Base-by-base conservation (phyloP, 2,329 filamentous ascomycete genomes). In the Fusarium setosum region DNA sequence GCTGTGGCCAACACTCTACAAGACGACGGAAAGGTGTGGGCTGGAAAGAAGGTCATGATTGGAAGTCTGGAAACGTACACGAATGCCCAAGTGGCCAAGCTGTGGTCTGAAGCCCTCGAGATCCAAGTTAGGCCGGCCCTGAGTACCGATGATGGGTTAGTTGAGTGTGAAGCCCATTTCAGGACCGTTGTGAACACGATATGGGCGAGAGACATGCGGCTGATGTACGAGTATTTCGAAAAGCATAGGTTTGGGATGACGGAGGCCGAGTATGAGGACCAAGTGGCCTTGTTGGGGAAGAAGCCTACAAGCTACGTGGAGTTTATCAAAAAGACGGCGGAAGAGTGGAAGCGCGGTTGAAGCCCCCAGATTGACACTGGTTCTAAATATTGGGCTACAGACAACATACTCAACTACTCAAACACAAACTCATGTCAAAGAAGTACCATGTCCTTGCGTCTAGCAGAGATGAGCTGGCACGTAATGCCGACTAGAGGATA, bases 201-300 rank as follows among this genome's bases (percentile, higher is more conserved):
- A 15, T 64, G 38, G 49, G 61, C 38, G 9, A 52, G 61, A 9
- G 61, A 61, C 20, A 41, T 58, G 34, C 61, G 49, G 15, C 35
- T 64, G 31, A 61, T 64, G 61, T 61, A 58, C 20, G 58, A 61
- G 18, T 58, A 8, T 6, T 61, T 64, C 21, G 61, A 61, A 4
- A 17, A 6, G 4, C 18, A 58, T 3, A 49, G 58, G 1, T 64
- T 61, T 35, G 44, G 38, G 5, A 64, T 64, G 53, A 48, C 37
- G 5, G 53, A 64, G 29, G 34, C 32, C 10, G 58, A 64, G 45
- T 48, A 58, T 50, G 26, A 47, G 34, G 61, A 61, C 18, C 61
- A 64, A 23, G 48, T 61, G 5, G 29, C 40, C 7, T 52, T 61
- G 12, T 35, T 64, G 7, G 58, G 58, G 10, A 57, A 18, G 40